Conservation (phyloP, 2,329 filamentous ascomycete species). For the Xylaria sp. region DNA sequence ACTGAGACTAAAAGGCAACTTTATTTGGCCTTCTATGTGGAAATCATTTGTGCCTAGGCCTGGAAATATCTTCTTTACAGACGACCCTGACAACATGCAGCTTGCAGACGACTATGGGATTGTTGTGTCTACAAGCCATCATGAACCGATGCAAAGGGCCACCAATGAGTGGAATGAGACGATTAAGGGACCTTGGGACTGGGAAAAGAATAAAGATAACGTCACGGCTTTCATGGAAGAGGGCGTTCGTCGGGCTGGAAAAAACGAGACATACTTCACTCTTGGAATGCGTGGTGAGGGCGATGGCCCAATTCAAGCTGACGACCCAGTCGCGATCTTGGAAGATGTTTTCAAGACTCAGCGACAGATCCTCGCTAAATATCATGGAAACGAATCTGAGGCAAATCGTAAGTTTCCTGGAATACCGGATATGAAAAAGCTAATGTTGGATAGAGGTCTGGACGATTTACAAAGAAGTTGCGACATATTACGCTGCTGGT, state of each 20-base stretch:
- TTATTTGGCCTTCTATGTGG: constrained; percentile 75
- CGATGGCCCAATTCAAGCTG: constrained; percentile 36
- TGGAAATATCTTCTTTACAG: constrained; percentile 68
- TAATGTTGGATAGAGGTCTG: constrained; percentile 60
- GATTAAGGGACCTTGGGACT: constrained; percentile 65
- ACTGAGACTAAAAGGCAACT: constrained; percentile 69
- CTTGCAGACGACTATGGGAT: constrained; percentile 71
- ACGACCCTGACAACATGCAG: constrained; percentile 66
- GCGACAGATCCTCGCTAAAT: constrained; percentile 61
- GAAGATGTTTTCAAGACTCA: constrained; percentile 65
- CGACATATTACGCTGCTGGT: constrained; percentile 62
- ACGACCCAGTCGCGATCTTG: constrained; percentile 38
- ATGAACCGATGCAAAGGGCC: constrained; percentile 71
- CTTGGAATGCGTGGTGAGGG: constrained; percentile 62
- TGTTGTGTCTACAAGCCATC: constrained; percentile 71
- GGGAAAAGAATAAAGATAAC: constrained; percentile 64
- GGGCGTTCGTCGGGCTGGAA: constrained; percentile 63
- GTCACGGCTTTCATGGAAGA: constrained; percentile 67
- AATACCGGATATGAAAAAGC: not conserved
- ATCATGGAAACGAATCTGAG: constrained; percentile 58
- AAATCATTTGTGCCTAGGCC: constrained; percentile 58
- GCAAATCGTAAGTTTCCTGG: constrained; percentile 52
- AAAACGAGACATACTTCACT: constrained; percentile 68
- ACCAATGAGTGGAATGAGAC: constrained; percentile 59
- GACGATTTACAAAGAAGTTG: constrained; percentile 73